phyloP scores from a whole-genome alignment of 192 early-diverging fungal species.

The Backusella mclennaniae region DNA sequence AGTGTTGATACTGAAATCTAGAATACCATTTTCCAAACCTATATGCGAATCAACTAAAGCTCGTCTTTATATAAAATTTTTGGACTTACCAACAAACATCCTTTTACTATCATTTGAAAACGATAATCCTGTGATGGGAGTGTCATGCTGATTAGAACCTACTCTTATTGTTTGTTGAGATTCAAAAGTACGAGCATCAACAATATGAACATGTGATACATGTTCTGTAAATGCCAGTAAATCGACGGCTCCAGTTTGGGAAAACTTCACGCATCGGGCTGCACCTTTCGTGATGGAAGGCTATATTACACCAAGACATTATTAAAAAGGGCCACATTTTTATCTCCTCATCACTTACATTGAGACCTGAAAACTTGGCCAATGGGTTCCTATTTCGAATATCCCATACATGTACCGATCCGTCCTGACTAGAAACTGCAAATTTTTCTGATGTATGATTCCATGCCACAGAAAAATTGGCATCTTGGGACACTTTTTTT shows the following conservation, averaged over 20 bases:
- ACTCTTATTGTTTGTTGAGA: conserved; percentile 81
- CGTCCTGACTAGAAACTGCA: conserved; percentile 95
- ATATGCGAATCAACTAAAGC: neutral
- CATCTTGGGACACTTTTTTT: conserved; percentile 65
- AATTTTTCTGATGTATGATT: conserved; percentile 91
- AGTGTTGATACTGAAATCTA: conserved; percentile 84
- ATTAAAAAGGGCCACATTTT: neutral
- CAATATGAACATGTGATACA: conserved; percentile 83
- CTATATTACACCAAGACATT: conserved; percentile 21
- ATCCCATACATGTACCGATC: conserved; percentile 92
- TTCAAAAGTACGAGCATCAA: conserved; percentile 88
- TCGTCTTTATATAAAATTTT: neutral
- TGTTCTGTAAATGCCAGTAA: conserved; percentile 83
- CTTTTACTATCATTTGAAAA: conserved; percentile 82
- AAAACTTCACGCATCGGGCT: conserved; percentile 89
- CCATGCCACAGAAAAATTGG: conserved; percentile 95
- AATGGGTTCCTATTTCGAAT: conserved; percentile 76
- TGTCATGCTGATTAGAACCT: conserved; percentile 59
- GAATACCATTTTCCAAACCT: conserved; percentile 80
- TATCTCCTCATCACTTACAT: conserved; percentile 43
- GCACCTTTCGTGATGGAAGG: conserved; percentile 67
- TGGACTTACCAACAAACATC: conserved; percentile 82
- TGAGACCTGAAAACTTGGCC: conserved; percentile 68
- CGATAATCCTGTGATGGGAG: conserved; percentile 83
- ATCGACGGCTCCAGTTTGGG: conserved; percentile 86